Conservation (phyloP, 352 stramenopile species). For the Globisporangium mamillatum region DNA sequence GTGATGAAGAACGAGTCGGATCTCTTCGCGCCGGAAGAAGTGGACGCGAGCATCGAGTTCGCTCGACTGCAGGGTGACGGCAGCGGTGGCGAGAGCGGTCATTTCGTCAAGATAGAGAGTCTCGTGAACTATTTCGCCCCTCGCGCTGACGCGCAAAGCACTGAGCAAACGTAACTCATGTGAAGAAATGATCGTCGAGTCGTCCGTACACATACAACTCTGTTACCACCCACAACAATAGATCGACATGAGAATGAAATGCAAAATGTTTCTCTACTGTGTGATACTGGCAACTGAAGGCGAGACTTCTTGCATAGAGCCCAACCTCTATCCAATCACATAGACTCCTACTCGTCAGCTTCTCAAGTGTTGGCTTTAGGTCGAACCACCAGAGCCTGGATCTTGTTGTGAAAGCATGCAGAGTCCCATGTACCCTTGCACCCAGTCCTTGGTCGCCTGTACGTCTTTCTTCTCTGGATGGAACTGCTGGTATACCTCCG, state of each 20-base stretch:
- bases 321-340: not conserved
- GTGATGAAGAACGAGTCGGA: conserved; percentile 54
- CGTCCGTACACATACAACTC: not conserved
- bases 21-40: conserved; percentile 47
- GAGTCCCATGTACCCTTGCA: conserved; percentile 32
- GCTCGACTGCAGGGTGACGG: conserved; percentile 22
- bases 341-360: not conserved
- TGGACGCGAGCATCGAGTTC: conserved; percentile 44
- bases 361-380: not conserved
- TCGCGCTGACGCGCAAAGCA: not conserved
- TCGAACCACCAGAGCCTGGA: not conserved
- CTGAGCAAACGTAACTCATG: not conserved
- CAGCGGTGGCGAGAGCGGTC: not conserved
- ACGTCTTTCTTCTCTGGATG: conserved; percentile 53
- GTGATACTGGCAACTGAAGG: not conserved
- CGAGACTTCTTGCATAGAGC: not conserved
- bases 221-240: not conserved
- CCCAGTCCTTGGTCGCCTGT: conserved; percentile 28
- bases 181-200: not conserved
- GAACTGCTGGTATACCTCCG: conserved; percentile 45
- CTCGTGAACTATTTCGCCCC: conserved; percentile 15
- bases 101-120: conserved; percentile 10
- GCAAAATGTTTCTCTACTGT: not conserved
- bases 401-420: conserved; percentile 29
- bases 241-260: not conserved